Evolutionary conservation across 495 filamentous ascomycete genomes (phyloP).

Genomic region (Hypoxylon cercidicola): DNA sequence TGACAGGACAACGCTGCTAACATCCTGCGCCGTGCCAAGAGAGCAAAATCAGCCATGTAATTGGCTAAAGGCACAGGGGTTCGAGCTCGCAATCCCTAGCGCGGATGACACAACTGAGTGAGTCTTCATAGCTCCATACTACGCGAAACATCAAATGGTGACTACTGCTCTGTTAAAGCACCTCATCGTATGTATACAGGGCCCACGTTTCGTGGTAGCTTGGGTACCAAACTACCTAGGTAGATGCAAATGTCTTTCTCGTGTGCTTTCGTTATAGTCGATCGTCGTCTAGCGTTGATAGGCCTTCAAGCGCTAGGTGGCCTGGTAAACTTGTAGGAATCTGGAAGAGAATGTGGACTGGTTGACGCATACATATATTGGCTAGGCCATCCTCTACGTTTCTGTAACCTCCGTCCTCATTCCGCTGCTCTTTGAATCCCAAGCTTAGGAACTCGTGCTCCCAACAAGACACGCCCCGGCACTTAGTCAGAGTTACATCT

Average conservation of each 20-base stretch:
- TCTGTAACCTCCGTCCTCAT: not conserved
- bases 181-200: too few species aligned
- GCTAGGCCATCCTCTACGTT: not conserved
- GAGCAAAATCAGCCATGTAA: conserved; percentile 12
- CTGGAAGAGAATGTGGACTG: conserved; percentile 1
- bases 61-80: conserved; percentile 31
- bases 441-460: not conserved
- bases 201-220: not conserved
- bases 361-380: not conserved
- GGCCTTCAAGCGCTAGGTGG: not conserved
- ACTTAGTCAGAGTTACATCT: not conserved
- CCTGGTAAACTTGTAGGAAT: conserved; percentile 1
- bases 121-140: not conserved
- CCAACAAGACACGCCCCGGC: not conserved
- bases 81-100: conserved; percentile 37
- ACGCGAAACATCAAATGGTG: too few species aligned
- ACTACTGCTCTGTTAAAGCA: too few species aligned
- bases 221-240: not conserved
- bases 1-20: conserved; percentile 8
- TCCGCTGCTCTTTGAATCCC: not conserved
- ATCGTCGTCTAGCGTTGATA: conserved; percentile 3
- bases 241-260: not conserved
- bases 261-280: conserved; percentile 4
- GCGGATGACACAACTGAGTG: conserved; percentile 25
- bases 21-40: conserved; percentile 22